Conservation (phyloP, 352 stramenopile genomes). For the Elongisporangium prolatum region DNA sequence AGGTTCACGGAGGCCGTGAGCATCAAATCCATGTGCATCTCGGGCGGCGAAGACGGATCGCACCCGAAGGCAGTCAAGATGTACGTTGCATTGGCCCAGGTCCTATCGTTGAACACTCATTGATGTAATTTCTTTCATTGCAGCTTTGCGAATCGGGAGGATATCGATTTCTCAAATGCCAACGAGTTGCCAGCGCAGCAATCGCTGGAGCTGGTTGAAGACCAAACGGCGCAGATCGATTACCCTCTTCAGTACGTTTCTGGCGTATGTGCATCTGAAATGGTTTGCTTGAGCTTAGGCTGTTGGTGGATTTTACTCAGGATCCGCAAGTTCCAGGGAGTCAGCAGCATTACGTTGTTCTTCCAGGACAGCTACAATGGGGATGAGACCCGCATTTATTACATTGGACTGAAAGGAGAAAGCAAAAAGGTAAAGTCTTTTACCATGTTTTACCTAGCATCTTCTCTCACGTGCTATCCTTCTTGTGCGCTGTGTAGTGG, state of each 20-base stretch:
- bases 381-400: conserved; percentile 76
- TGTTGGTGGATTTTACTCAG: too few relatives aligned
- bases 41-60: conserved; percentile 62
- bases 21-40: conserved; percentile 88
- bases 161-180: conserved; percentile 85
- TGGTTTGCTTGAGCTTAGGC: too few relatives aligned
- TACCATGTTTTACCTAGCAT: background rate
- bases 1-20: conserved; percentile 85
- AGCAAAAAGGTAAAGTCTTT: conserved; percentile 64
- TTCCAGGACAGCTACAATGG: conserved; percentile 70
- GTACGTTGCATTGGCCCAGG: conserved; percentile 18
- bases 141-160: conserved; percentile 76
- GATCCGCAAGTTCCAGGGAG: conserved; percentile 82
- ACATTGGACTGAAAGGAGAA: conserved; percentile 85
- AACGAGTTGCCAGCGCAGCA: conserved; percentile 71
- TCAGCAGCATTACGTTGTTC: conserved; percentile 80
- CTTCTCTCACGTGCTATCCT: conserved; percentile 1
- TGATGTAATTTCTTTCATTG: background rate
- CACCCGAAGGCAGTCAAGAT: conserved; percentile 84
- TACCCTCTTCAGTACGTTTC: conserved; percentile 70
- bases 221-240: conserved; percentile 53
- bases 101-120: background rate
- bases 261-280: too few relatives aligned
- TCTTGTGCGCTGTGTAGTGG: conserved; percentile 43
- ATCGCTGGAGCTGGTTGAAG: conserved; percentile 72